phyloP scores from a whole-genome alignment of 202 grass and related monocot genomes.

The Alloteropsis angusta region DNA sequence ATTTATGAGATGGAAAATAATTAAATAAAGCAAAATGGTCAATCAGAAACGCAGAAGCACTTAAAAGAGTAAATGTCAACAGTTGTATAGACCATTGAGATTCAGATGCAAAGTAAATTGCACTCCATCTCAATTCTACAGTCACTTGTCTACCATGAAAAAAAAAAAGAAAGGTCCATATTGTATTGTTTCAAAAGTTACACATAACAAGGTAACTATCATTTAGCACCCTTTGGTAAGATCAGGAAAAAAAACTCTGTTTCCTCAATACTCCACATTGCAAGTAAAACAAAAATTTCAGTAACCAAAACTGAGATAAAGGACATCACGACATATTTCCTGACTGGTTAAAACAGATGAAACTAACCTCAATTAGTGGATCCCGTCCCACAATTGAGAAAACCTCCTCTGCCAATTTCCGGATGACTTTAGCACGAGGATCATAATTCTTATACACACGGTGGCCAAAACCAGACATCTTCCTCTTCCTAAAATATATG shows the following conservation, averaged over 20 bases:
- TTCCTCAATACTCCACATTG: not conserved
- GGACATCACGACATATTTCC: not conserved
- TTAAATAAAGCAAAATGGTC: not conserved
- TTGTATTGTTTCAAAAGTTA: not conserved
- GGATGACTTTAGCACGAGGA: slow-evolving; percentile 91
- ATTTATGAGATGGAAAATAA: not conserved
- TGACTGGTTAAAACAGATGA: not conserved
- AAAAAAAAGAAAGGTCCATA: not conserved
- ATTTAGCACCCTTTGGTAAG: not conserved
- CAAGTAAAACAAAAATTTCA: not conserved
- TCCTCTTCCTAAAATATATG: slow-evolving; percentile 62
- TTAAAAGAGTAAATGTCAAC: not conserved
- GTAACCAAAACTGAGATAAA: not conserved
- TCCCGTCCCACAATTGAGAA: slow-evolving; percentile 94
- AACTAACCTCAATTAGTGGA: slow-evolving; percentile 82
- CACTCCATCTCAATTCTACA: not conserved
- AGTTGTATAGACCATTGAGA: not conserved
- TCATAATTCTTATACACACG: slow-evolving; percentile 98
- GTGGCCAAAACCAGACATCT: slow-evolving; percentile 94
- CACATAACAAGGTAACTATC: not conserved
- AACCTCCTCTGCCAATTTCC: slow-evolving; percentile 89
- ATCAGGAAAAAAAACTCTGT: not conserved
- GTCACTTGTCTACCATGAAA: not conserved
- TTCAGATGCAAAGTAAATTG: slow-evolving; percentile 6
- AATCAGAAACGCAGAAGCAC: not conserved